A percentile compares a stretch with the other conserved stretches of the same genome.
Conservation (phyloP, 176 grass and related monocot species). For the Lolium rigidum region DNA sequence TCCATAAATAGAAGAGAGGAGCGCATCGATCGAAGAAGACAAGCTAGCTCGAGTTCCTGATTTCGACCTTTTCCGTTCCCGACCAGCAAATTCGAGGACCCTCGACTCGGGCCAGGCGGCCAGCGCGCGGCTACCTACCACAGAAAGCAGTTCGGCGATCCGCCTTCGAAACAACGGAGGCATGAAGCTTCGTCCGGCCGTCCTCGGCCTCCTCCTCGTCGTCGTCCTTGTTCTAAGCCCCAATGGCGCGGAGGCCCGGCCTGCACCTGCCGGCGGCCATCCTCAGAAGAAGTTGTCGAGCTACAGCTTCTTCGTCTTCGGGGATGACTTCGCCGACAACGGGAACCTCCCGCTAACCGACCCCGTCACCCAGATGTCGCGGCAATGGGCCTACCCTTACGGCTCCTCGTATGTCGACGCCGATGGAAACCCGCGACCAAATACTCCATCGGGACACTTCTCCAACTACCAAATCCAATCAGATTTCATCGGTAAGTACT, state of each 20-base stretch:
- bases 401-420: neutral
- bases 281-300: neutral
- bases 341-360: constrained; percentile 1
- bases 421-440: neutral
- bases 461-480: constrained; percentile 30
- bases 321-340: constrained; percentile 40
- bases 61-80: neutral
- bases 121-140: no score
- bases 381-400: constrained; percentile 37
- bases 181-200: neutral
- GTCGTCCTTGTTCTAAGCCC: neutral
- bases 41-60: neutral
- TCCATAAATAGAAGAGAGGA: neutral
- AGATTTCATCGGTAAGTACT: constrained; percentile 25
- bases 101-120: no score
- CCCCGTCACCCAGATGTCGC: neutral
- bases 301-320: constrained; percentile 35
- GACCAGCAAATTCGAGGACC: neutral
- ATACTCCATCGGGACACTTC: constrained; percentile 26
- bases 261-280: neutral
- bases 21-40: neutral
- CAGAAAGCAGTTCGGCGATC: no score
- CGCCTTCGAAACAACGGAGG: neutral
- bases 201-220: neutral
- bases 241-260: neutral